phyloP scores from a whole-genome alignment of 768 basidiomycete genomes.

The Lactarius psammicola region DNA sequence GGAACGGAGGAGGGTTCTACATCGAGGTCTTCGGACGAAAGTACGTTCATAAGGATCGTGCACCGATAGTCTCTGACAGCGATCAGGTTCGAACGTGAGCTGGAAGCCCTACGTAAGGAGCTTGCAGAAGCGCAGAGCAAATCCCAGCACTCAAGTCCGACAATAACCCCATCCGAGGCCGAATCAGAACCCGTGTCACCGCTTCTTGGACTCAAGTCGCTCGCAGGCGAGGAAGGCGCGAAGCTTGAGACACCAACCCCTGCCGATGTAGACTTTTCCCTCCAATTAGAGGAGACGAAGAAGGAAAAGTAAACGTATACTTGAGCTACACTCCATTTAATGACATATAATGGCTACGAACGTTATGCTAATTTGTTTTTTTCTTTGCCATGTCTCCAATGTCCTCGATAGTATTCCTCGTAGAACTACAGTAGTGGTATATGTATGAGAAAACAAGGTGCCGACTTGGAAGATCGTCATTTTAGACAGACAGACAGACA shows the following conservation, averaged over 20 bases:
- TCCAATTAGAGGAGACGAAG: conserved; percentile 3
- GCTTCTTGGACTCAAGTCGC: conserved; percentile 6
- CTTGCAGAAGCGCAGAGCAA: conserved; percentile 58
- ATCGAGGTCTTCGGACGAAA: conserved; percentile 97
- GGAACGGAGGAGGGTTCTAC: conserved; percentile 96
- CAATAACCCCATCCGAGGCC: conserved; percentile 15
- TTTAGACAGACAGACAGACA: no score
- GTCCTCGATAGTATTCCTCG: conserved; percentile 2
- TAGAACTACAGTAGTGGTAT: conserved; percentile 9
- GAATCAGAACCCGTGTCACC: conserved; percentile 29
- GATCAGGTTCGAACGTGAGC: conserved; percentile 83
- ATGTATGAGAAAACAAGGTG: background rate
- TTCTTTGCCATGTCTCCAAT: background rate
- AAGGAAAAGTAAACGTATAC: conserved; percentile 17
- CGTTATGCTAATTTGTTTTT: conserved; percentile 7
- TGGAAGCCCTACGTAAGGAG: conserved; percentile 88
- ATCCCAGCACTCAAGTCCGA: conserved; percentile 25
- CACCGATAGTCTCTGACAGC: conserved; percentile 6
- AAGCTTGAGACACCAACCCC: background rate
- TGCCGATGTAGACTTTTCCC: background rate
- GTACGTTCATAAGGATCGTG: conserved; percentile 46
- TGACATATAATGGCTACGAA: conserved; percentile 6
- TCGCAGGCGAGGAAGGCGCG: conserved; percentile 5
- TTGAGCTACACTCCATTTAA: background rate
- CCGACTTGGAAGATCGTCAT: background rate